Percentiles rank a stretch among this genome's conserved stretches.
These are phyloP conservation scores for Melaleuca quinquenervia DNA, from an alignment of 345 rosid genomes.

Conservation along the genomic window DNA sequence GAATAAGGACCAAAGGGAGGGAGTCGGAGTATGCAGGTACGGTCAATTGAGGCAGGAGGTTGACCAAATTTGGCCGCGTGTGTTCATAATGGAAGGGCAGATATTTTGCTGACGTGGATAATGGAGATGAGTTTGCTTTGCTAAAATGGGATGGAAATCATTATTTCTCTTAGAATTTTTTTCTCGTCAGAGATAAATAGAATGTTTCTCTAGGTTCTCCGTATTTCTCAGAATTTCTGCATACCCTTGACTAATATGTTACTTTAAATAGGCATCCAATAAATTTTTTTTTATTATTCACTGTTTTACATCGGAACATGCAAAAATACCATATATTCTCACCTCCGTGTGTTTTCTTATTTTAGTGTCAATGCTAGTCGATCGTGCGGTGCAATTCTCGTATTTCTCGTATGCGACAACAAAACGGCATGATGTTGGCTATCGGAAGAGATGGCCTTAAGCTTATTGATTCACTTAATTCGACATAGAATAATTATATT, in stretches of 20 bases:
- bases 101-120: neutral
- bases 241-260: neutral
- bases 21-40: neutral
- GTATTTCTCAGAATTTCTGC: neutral
- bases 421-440: no score
- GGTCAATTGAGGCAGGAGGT: neutral
- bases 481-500: no score
- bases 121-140: neutral
- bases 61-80: neutral
- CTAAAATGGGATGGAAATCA: no score
- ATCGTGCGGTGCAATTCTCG: neutral
- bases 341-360: neutral
- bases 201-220: neutral
- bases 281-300: rapidly evolving
- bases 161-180: neutral
- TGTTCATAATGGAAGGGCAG: neutral
- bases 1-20: neutral
- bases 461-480: no score
- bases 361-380: neutral
- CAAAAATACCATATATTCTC: neutral
- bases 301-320: neutral
- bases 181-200: neutral
- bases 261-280: neutral
- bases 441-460: no score
- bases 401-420: neutral